A percentile compares a stretch with the other conserved stretches of the same genome.
Conservation (phyloP, 371 early-diverging fungal genomes). For the Mucor racemosus region DNA sequence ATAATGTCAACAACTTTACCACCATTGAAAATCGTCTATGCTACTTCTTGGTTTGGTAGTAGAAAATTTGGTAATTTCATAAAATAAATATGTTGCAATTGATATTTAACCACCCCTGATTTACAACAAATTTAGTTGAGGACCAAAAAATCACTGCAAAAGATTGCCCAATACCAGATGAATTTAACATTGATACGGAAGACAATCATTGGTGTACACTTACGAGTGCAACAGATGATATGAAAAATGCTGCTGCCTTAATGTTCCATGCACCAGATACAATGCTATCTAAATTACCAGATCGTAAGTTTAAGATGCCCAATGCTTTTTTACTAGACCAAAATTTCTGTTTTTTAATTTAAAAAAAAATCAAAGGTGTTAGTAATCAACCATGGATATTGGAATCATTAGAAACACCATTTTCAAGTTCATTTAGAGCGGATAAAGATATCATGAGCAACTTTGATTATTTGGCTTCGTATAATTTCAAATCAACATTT, state of each 20-base stretch:
- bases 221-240: conserved; percentile 24
- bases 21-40: conserved; percentile 41
- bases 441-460: conserved; percentile 27
- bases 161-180: conserved; percentile 40
- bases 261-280: conserved; percentile 45
- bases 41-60: conserved; percentile 34
- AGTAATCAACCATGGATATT: conserved; percentile 44
- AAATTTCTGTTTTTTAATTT: not conserved
- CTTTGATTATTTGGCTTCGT: conserved; percentile 45
- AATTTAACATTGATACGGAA: conserved; percentile 14
- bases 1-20: conserved; percentile 19
- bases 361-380: conserved; percentile 16
- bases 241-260: conserved; percentile 31
- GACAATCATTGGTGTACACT: conserved; percentile 38
- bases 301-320: conserved; percentile 22
- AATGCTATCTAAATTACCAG: conserved; percentile 14
- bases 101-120: not conserved
- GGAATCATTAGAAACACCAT: conserved; percentile 43
- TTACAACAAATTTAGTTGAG: not conserved
- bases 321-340: not conserved
- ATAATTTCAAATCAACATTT: conserved; percentile 39
- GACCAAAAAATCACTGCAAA: not conserved
- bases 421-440: conserved; percentile 35
- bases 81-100: not conserved
- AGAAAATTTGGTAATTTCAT: conserved; percentile 22